Evolutionary conservation across 2,329 filamentous ascomycete genomes (phyloP).

Genomic region (Uncinocarpus reesii): DNA sequence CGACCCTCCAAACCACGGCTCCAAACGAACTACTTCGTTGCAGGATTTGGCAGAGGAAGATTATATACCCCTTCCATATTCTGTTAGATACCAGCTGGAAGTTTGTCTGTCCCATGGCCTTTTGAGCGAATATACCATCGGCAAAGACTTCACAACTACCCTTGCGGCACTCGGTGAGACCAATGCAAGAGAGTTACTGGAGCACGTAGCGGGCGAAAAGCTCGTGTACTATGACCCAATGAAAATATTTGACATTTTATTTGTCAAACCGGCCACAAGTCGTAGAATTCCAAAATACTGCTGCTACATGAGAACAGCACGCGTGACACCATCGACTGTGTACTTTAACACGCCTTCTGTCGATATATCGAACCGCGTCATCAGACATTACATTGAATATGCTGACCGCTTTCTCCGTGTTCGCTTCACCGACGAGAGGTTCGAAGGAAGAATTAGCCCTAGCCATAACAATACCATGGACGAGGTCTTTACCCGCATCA

Average conservation of each 20-base stretch:
- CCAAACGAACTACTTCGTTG: slow-evolving; percentile 26
- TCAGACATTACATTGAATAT: slow-evolving; percentile 58
- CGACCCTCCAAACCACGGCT: slow-evolving; percentile 23
- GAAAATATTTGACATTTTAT: slow-evolving; percentile 53
- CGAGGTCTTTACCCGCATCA: slow-evolving; percentile 63
- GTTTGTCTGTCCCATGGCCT: slow-evolving; percentile 75
- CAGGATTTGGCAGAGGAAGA: slow-evolving; percentile 28
- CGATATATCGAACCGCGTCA: slow-evolving; percentile 79
- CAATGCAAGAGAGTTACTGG: slow-evolving; percentile 57
- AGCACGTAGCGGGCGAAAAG: slow-evolving; percentile 59
- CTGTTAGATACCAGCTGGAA: slow-evolving; percentile 80
- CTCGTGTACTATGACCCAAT: slow-evolving; percentile 58
- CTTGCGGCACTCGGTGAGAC: slow-evolving; percentile 44
- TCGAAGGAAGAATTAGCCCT: slow-evolving; percentile 50
- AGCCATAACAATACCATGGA: slow-evolving; percentile 50
- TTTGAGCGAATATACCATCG: slow-evolving; percentile 66
- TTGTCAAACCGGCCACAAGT: slow-evolving; percentile 38
- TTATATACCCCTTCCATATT: slow-evolving; percentile 49
- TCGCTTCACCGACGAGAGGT: slow-evolving; percentile 75
- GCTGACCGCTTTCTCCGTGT: slow-evolving; percentile 78
- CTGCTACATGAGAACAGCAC: slow-evolving; percentile 62
- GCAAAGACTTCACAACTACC: slow-evolving; percentile 53
- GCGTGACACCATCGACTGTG: slow-evolving; percentile 74
- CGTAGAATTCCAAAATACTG: slow-evolving; percentile 60
- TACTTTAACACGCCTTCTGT: slow-evolving; percentile 66